A percentile compares a stretch with the other conserved stretches of the same genome.
phyloP scores from a whole-genome alignment of 495 filamentous ascomycete genomes.

The Parmelia sp. region DNA sequence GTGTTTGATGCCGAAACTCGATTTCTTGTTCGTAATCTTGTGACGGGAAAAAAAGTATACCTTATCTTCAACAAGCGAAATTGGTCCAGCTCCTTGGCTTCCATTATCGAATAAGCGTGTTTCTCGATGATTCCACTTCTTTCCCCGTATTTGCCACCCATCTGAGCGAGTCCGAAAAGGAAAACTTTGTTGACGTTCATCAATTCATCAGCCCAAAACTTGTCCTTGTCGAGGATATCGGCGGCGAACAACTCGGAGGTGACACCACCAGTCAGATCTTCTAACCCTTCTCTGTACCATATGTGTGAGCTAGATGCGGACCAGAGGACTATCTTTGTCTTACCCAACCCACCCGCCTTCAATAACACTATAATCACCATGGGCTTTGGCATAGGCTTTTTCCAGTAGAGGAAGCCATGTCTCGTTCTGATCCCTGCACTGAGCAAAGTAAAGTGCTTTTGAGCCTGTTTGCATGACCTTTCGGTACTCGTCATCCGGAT shows the following conservation, averaged over 20 bases:
- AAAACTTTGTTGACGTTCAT: slow-evolving; percentile 41
- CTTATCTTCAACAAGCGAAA: slow-evolving; percentile 57
- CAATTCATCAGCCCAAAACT: slow-evolving; percentile 57
- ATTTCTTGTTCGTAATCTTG: not conserved
- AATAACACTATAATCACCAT: slow-evolving; percentile 77
- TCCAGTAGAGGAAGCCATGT: slow-evolving; percentile 91
- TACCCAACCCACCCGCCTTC: slow-evolving; percentile 74
- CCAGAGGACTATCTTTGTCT: slow-evolving; percentile 11
- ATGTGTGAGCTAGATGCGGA: not conserved
- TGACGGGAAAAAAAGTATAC: slow-evolving; percentile 13
- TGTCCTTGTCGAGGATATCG: slow-evolving; percentile 79
- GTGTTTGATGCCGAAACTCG: not conserved
- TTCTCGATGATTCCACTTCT: slow-evolving; percentile 56
- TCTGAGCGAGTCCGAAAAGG: slow-evolving; percentile 46
- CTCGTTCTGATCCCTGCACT: slow-evolving; percentile 77
- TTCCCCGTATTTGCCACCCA: slow-evolving; percentile 2
- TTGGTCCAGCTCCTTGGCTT: slow-evolving; percentile 56
- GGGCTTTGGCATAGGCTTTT: slow-evolving; percentile 93
- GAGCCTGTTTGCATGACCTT: slow-evolving; percentile 62
- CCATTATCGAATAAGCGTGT: slow-evolving; percentile 67
- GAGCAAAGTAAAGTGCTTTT: slow-evolving; percentile 74
- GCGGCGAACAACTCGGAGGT: slow-evolving; percentile 68
- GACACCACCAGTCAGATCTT: slow-evolving; percentile 87
- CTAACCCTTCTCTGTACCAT: slow-evolving; percentile 65
- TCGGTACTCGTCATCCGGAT: slow-evolving; percentile 72